These are phyloP conservation scores for Flaveria bidentis DNA, from an alignment of 129 eudicot species.

Conservation along the genomic window DNA sequence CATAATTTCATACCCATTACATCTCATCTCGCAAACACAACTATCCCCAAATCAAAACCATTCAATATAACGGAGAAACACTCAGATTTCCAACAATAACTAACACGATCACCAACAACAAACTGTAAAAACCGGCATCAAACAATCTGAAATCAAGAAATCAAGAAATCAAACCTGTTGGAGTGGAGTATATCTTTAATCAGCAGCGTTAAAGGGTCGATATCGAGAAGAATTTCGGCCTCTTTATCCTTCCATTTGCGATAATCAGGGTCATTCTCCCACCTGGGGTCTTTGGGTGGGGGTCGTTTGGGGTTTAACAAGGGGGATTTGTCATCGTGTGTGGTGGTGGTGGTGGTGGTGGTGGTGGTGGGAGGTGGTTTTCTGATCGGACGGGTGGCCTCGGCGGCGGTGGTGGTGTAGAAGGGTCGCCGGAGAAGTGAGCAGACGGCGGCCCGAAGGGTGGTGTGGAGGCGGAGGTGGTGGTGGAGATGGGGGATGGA, in stretches of 20 bases:
- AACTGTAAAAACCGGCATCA: too few species aligned
- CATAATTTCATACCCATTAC: too few species aligned
- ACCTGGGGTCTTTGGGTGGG: slow-evolving; percentile 39
- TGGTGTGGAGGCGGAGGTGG: slow-evolving; percentile 37
- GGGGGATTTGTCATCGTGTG: slow-evolving; percentile 25
- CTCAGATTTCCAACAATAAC: too few species aligned
- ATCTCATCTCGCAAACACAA: background rate
- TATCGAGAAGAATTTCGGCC: slow-evolving; percentile 56
- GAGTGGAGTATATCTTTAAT: slow-evolving; percentile 83
- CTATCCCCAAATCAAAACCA: background rate
- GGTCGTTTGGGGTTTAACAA: slow-evolving; percentile 6
- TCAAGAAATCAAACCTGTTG: slow-evolving; percentile 44
- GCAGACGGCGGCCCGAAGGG: slow-evolving; percentile 38
- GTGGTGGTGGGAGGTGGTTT: slow-evolving; percentile 29
- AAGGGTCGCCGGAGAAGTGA: slow-evolving; percentile 44
- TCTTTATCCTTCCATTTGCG: slow-evolving; percentile 77
- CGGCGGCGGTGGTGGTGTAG: slow-evolving; percentile 44
- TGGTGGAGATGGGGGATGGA: slow-evolving; percentile 57
- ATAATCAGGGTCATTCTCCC: slow-evolving; percentile 55
- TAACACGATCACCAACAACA: too few species aligned
- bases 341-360: slow-evolving; percentile 23
- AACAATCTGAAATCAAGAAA: background rate
- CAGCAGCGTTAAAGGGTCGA: slow-evolving; percentile 53
- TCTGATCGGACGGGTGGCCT: slow-evolving; percentile 44
- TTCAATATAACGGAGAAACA: too few species aligned